Evolutionary conservation across 2,329 filamentous ascomycete genomes (phyloP).

Genomic region (Exophiala phaeomuriformis): DNA sequence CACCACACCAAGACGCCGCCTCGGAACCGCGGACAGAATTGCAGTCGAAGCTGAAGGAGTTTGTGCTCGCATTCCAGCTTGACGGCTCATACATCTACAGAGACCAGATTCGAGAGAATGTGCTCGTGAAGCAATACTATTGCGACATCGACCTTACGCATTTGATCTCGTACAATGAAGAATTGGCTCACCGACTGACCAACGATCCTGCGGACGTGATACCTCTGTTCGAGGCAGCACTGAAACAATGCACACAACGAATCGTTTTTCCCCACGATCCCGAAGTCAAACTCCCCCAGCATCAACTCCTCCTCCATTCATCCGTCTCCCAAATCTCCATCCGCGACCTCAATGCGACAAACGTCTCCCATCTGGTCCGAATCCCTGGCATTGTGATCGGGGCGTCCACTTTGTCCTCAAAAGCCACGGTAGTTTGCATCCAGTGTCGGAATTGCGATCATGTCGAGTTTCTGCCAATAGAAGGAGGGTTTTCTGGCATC

Average conservation of each 20-base stretch:
- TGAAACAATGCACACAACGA: slow-evolving; percentile 84
- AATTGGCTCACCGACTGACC: slow-evolving; percentile 80
- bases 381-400: slow-evolving; percentile 98
- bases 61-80: slow-evolving; percentile 86
- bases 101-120: slow-evolving; percentile 93
- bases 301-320: slow-evolving; percentile 92
- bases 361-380: slow-evolving; percentile 87
- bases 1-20: slow-evolving; percentile 56
- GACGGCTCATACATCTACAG: slow-evolving; percentile 96
- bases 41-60: slow-evolving; percentile 75
- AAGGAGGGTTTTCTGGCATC: slow-evolving; percentile 81
- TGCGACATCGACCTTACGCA: slow-evolving; percentile 96
- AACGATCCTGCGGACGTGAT: slow-evolving; percentile 90
- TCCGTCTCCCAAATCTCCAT: slow-evolving; percentile 86
- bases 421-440: slow-evolving; percentile 78
- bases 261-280: slow-evolving; percentile 78
- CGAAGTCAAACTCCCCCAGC: slow-evolving; percentile 68
- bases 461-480: slow-evolving; percentile 61
- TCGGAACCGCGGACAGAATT: slow-evolving; percentile 65
- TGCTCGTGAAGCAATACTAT: slow-evolving; percentile 85
- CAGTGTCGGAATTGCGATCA: slow-evolving; percentile 82
- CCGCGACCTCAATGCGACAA: slow-evolving; percentile 83
- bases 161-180: slow-evolving; percentile 91
- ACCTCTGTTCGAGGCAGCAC: slow-evolving; percentile 80
- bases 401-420: slow-evolving; percentile 91